These are phyloP conservation scores for Fraxinus pennsylvanica DNA, from an alignment of 257 asterid species.

Conservation along the genomic window DNA sequence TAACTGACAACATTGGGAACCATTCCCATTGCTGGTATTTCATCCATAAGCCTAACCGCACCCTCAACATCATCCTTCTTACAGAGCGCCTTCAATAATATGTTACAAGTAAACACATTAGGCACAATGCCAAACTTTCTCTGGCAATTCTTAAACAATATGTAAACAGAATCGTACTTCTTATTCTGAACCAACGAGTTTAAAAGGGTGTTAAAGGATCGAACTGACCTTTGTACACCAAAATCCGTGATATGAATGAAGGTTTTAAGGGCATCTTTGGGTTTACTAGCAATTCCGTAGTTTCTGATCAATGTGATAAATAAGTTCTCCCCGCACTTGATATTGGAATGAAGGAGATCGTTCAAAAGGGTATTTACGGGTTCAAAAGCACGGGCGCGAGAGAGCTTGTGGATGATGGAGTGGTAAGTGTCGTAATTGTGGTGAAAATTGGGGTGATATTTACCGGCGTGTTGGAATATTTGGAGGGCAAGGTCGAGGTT, in stretches of 20 bases:
- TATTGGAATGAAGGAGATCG: constrained; percentile 43
- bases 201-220: constrained; percentile 71
- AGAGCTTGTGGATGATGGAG: constrained; percentile 71
- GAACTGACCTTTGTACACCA: constrained; percentile 64
- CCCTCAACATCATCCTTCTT: constrained; percentile 62
- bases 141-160: constrained; percentile 66
- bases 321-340: constrained; percentile 63
- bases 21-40: constrained; percentile 89
- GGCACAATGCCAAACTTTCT: constrained; percentile 67
- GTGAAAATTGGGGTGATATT: constrained; percentile 60
- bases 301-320: constrained; percentile 65
- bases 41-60: constrained; percentile 70
- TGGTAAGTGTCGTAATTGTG: constrained; percentile 73
- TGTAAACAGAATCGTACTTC: constrained; percentile 70
- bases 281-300: constrained; percentile 79
- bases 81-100: constrained; percentile 77
- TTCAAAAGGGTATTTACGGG: constrained; percentile 54
- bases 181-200: constrained; percentile 82
- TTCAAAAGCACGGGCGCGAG: constrained; percentile 64
- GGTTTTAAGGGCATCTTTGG: constrained; percentile 61
- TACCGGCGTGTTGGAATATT: constrained; percentile 74
- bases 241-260: constrained; percentile 63
- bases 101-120: constrained; percentile 78
- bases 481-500: constrained; percentile 75
- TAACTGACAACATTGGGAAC: constrained; percentile 87